Percentiles rank a stretch among this genome's conserved stretches.
Evolutionary conservation across 306 rosid genomes (phyloP).

Genomic region (Oxytropis ochrocephala): DNA sequence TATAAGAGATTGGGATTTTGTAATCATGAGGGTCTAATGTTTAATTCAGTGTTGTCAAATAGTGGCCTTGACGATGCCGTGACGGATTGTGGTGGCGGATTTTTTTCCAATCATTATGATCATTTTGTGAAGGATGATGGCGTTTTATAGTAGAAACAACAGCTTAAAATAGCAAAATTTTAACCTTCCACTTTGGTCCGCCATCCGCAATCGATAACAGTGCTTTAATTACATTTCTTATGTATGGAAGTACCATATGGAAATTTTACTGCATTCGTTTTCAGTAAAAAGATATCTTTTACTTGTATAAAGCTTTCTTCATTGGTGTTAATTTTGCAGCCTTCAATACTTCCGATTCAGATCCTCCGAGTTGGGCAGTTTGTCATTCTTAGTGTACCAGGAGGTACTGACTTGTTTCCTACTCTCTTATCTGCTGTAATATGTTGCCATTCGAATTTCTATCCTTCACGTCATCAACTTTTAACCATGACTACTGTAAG

Average conservation of each 20-base stretch:
- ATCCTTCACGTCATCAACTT: background rate
- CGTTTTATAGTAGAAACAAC: no score
- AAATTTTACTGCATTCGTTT: conserved; percentile 9
- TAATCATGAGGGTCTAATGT: background rate
- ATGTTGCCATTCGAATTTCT: background rate
- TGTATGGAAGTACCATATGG: background rate
- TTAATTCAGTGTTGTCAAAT: background rate
- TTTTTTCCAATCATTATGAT: no score
- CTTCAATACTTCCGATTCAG: conserved; percentile 94
- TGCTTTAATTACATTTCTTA: no score
- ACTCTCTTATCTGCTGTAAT: background rate
- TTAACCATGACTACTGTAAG: no score
- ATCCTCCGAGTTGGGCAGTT: conserved; percentile 76
- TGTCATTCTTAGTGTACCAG: conserved; percentile 75
- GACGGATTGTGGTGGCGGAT: no score
- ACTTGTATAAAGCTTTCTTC: conserved; percentile 7
- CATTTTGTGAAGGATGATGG: no score
- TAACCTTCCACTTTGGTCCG: no score
- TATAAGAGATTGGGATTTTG: background rate
- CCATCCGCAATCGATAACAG: no score
- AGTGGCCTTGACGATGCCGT: no score
- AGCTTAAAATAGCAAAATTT: no score
- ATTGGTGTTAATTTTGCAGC: conserved; percentile 46
- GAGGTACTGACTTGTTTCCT: conserved; percentile 48
- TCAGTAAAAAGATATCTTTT: background rate